phyloP scores from a whole-genome alignment of 768 basidiomycete species.

The Tylopilus intermedius region DNA sequence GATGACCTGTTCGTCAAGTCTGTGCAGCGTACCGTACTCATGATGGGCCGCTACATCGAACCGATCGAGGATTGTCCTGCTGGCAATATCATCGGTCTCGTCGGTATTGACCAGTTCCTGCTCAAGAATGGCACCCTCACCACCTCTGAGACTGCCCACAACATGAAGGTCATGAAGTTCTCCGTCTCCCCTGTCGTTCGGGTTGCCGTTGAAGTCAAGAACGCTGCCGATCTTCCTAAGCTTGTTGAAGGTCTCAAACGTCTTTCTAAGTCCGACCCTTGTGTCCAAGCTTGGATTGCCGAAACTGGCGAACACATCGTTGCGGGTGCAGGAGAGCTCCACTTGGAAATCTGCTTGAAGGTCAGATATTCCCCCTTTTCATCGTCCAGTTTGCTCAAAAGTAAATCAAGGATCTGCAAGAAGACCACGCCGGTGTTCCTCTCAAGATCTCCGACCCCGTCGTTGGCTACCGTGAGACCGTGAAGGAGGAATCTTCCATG shows the following conservation, averaged over 20 bases:
- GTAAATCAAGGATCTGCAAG: conserved; percentile 82
- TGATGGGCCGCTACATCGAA: conserved; percentile 99
- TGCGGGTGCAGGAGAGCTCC: conserved; percentile 98
- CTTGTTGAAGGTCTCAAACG: conserved; percentile 99
- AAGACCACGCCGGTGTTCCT: conserved; percentile 98
- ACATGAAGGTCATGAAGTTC: conserved; percentile 99
- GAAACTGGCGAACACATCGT: conserved; percentile 98
- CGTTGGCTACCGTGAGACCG: conserved; percentile 96
- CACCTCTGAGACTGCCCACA: conserved; percentile 96
- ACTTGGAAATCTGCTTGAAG: conserved; percentile 99
- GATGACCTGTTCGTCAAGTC: conserved; percentile 97
- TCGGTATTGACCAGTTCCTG: conserved; percentile 99
- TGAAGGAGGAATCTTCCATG: conserved; percentile 92
- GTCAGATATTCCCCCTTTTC: conserved; percentile 32
- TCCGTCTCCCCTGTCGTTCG: conserved; percentile 99
- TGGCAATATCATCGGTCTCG: conserved; percentile 98
- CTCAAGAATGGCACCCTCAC: conserved; percentile 99
- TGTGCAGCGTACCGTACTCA: conserved; percentile 96
- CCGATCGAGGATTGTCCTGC: conserved; percentile 99
- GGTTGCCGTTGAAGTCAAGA: conserved; percentile 99
- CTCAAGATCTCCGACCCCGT: conserved; percentile 98
- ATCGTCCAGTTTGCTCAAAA: neutral
- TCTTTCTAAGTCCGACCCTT: conserved; percentile 99
- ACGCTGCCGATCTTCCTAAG: conserved; percentile 97
- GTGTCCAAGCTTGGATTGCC: conserved; percentile 90